Base-by-base conservation (phyloP, 495 filamentous ascomycete genomes). In the Neurospora pannonica region DNA sequence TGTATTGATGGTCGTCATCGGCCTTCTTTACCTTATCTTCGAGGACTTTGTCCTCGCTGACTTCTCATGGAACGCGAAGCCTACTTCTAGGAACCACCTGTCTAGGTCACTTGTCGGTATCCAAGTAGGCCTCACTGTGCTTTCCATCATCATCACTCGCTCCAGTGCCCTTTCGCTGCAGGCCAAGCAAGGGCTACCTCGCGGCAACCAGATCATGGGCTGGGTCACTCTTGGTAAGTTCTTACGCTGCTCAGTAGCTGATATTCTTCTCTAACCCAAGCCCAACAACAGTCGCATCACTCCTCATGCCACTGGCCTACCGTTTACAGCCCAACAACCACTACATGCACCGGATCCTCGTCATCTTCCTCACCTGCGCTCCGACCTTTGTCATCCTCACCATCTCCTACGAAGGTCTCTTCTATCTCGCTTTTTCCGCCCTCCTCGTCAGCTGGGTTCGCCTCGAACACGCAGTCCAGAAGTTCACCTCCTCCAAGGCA, bases 361-460 rank as follows among this genome's bases (percentile, higher is more conserved):
- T 97, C 76, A 88, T 98, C 46, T 99, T 98, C 86, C 87, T 99
- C 54, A 93, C 95, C 15, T 98, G 97, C 79, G 91, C 94, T 0
- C 97, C 97, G 1, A 91, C 91, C 13, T 99, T 99, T 80, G 92
- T 99, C 79, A 92, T 98, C 77, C 91, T 99, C 74, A 97, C 94
- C 34, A 98, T 98, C 81, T 97, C 94, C 21, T 99, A 97, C 86
- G 97, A 99, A 81, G 96, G 97, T 0, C 86, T 99, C 4, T 99
- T 99, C 83, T 98, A 97, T 85, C 88, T 97, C 75, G 90, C 90
- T 24, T 98, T 98, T 83, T 94, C 90, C 78, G 85, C 92, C 62
- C 91, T 92, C 28, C 86, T 99, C 11, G 86, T 97, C 73, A 92
- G 90, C 74, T 99, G 97, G 97, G 93, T 97, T 28, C 89, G 90